phyloP scores from a whole-genome alignment of 768 basidiomycete species.

The Macrolepiota fuliginosa region DNA sequence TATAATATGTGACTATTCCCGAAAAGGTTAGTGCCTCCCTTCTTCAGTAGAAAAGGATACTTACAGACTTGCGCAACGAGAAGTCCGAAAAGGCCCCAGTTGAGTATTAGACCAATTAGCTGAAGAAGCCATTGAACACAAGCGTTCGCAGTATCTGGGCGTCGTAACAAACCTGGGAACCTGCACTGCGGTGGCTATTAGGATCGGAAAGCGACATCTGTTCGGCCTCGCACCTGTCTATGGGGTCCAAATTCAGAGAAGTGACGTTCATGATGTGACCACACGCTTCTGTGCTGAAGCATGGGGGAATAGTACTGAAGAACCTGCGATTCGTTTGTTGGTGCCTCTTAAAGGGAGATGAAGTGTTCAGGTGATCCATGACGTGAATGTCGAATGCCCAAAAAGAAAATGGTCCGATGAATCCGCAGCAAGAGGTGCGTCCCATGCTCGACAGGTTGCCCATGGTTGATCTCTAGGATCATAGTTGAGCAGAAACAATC shows the following conservation, averaged over 20 bases:
- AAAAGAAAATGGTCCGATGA: background rate
- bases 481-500: no score
- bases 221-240: background rate
- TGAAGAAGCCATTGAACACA: background rate
- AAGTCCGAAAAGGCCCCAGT: constrained; percentile 27
- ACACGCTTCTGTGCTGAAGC: background rate
- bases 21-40: background rate
- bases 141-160: background rate
- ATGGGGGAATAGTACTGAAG: background rate
- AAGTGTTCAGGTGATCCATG: background rate
- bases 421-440: no score
- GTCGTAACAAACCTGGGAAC: background rate
- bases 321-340: background rate
- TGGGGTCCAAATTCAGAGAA: background rate
- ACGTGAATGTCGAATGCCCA: background rate
- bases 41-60: constrained; percentile 8
- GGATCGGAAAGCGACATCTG: background rate
- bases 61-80: constrained; percentile 30
- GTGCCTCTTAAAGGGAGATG: background rate
- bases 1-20: constrained; percentile 26
- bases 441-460: no score
- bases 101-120: constrained; percentile 24
- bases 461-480: no score
- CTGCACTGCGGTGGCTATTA: background rate
- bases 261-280: background rate